Evolutionary conservation across 1,284 basidiomycete genomes (phyloP).

Genomic region (Ceratobasidium theobromae): DNA sequence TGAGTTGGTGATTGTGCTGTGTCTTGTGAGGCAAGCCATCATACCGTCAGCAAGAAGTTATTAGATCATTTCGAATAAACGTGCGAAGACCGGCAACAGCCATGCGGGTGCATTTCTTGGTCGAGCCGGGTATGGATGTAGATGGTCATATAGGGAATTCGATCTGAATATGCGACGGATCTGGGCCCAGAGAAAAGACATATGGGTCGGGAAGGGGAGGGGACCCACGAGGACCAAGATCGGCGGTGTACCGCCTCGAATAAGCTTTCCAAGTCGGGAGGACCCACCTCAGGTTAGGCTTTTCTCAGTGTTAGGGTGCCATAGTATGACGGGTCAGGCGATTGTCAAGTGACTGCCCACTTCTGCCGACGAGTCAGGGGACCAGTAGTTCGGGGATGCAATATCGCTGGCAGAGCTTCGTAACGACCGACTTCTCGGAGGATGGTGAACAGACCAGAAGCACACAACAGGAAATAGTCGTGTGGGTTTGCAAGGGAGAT

Average conservation of each 20-base stretch:
- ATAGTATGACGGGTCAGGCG: slow-evolving; percentile 22
- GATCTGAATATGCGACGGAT: neutral
- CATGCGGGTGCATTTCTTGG: slow-evolving; percentile 7
- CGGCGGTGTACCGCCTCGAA: slow-evolving; percentile 19
- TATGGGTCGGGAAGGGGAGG: neutral
- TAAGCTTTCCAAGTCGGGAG: neutral
- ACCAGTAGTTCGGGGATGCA: slow-evolving; percentile 8
- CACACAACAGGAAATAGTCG: slow-evolving; percentile 23
- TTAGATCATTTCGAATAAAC: slow-evolving; percentile 22
- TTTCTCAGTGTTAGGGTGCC: slow-evolving; percentile 24
- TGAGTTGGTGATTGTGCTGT: slow-evolving; percentile 1
- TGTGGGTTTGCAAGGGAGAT: slow-evolving; percentile 6
- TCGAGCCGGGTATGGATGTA: neutral
- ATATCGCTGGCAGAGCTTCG: neutral
- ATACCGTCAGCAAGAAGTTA: slow-evolving; percentile 16
- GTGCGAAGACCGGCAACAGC: slow-evolving; percentile 31
- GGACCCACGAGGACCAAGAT: slow-evolving; percentile 5
- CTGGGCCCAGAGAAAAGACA: slow-evolving; percentile 3
- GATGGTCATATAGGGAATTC: slow-evolving; percentile 8
- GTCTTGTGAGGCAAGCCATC: slow-evolving; percentile 1
- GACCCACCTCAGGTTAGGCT: slow-evolving; percentile 14
- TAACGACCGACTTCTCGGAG: slow-evolving; percentile 23
- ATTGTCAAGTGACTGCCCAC: slow-evolving; percentile 26
- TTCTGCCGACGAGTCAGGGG: slow-evolving; percentile 29
- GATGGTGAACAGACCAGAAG: slow-evolving; percentile 24